Conservation (phyloP, 1,139 yeast species). For the Scheffersomyces lignicola region DNA sequence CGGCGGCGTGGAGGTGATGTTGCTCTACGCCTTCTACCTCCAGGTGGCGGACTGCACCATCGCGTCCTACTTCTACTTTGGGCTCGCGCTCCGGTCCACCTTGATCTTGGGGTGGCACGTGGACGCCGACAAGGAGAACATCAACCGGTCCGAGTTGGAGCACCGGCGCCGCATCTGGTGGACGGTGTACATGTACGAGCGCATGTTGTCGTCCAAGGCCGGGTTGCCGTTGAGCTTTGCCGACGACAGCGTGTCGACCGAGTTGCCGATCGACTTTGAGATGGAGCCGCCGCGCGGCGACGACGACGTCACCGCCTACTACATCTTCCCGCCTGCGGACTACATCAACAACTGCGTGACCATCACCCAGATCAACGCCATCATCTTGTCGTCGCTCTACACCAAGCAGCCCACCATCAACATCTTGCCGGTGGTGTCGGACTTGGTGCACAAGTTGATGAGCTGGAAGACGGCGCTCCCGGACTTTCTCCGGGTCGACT, state of each 20-base stretch:
- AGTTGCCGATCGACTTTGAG: constrained; percentile 70
- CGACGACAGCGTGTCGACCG: constrained; percentile 77
- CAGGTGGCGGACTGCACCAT: constrained; percentile 87
- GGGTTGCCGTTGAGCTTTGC: constrained; percentile 79
- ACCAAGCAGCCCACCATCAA: constrained; percentile 76
- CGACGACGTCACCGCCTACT: constrained; percentile 48
- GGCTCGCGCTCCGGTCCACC: constrained; percentile 74
- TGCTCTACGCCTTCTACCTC: constrained; percentile 74
- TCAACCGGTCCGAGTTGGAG: constrained; percentile 68
- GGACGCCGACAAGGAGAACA: constrained; percentile 67
- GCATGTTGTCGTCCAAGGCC: constrained; percentile 83
- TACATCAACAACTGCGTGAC: constrained; percentile 77
- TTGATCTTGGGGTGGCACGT: constrained; percentile 81
- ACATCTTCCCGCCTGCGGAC: constrained; percentile 79
- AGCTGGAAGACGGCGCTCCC: constrained; percentile 73
- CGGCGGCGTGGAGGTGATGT: constrained; percentile 79
- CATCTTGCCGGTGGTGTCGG: constrained; percentile 72
- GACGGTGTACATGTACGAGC: constrained; percentile 87
- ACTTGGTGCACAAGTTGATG: constrained; percentile 65
- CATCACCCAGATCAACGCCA: constrained; percentile 78
- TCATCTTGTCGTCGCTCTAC: constrained; percentile 67
- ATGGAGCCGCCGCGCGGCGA: constrained; percentile 55
- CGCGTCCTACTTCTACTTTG: constrained; percentile 79
- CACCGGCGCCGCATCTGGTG: constrained; percentile 86
- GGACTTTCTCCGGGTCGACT: constrained; percentile 63